These are phyloP conservation scores for Trichoderma sp. DNA, from an alignment of 2,329 filamentous ascomycete genomes.

Conservation along the genomic window DNA sequence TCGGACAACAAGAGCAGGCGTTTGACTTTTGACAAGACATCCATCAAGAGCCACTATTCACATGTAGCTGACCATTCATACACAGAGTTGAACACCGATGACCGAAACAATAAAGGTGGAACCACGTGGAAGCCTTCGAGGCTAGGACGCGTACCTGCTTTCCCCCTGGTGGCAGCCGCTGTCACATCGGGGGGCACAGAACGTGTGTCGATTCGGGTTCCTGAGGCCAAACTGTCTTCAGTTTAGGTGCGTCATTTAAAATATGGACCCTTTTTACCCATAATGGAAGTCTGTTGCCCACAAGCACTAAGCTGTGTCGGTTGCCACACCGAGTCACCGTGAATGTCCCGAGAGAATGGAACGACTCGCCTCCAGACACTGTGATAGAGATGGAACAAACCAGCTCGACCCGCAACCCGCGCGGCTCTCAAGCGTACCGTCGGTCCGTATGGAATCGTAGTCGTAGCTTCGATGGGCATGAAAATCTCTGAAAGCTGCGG, in stretches of 20 bases:
- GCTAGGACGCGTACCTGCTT: constrained; percentile 14
- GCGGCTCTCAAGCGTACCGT: constrained; percentile 17
- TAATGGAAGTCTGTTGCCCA: constrained; percentile 11
- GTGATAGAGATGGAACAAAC: neutral
- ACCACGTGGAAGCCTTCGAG: constrained; percentile 5
- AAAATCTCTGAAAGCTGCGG: constrained; percentile 7
- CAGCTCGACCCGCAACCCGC: constrained; percentile 11
- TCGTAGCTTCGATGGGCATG: neutral
- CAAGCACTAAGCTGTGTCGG: neutral
- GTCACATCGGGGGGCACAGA: neutral
- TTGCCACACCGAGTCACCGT: constrained; percentile 18
- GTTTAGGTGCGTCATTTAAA: constrained; percentile 19
- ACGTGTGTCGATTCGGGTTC: neutral
- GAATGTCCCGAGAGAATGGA: neutral
- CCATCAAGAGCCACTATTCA: constrained; percentile 8
- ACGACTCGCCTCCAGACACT: neutral
- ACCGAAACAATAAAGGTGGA: neutral
- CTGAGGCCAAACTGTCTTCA: constrained; percentile 16
- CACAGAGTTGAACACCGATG: neutral
- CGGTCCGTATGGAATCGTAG: constrained; percentile 13
- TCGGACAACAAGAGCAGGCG: neutral
- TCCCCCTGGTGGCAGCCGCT: constrained; percentile 1
- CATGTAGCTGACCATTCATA: neutral
- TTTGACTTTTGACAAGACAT: constrained; percentile 6
- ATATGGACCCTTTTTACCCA: neutral